Evolutionary conservation across 257 asterid genomes (phyloP), one percentile per base, ranked within the genome.

Genomic region (Catharanthus roseus): DNA sequence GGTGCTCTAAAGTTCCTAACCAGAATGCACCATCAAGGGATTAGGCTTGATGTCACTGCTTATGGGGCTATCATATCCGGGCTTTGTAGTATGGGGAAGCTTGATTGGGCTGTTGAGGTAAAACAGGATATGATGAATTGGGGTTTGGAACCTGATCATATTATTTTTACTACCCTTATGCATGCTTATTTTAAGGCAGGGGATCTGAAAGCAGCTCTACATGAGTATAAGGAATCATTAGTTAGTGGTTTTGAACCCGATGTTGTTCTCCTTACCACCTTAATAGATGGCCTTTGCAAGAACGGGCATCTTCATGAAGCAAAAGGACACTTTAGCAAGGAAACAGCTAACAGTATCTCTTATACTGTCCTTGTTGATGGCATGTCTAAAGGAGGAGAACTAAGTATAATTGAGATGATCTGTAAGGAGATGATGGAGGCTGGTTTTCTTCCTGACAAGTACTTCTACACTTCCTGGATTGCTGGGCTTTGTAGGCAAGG

Each of bases 381-480:
- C 56, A 69, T 69, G 65, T 69, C 67, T 41, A 75, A 63, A 21
- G 61, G 69, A 63, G 79, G 79, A 38, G 74, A 69, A 11, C 11
- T 75, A 38, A 38, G 57, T 39, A 56, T 62, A 69, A 70, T 69
- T 62, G 75, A 75, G 72, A 61, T 69, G 79, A 33, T 63, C 69
- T 69, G 26, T 23, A 63, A 53, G 42, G 75, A 75, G 28, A 75
- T 75, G 79, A 38, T 41, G 41, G 67, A 75, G 50, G 79, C 75
- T 12, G 79, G 72, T 13, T 50, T 75, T 69, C 51, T 69, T 61
- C 79, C 71, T 61, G 67, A 75, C 51, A 75, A 69, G 71, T n/a
- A 69, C 44, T 33, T 75, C 53, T 69, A 69, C 53, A 75, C 79
- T 33, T 68, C 79, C 45, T 75, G 79, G 79, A 75, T 75, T 75